These are phyloP conservation scores for Penicillium goetzii DNA, from an alignment of 495 filamentous ascomycete genomes.

Conservation along the genomic window DNA sequence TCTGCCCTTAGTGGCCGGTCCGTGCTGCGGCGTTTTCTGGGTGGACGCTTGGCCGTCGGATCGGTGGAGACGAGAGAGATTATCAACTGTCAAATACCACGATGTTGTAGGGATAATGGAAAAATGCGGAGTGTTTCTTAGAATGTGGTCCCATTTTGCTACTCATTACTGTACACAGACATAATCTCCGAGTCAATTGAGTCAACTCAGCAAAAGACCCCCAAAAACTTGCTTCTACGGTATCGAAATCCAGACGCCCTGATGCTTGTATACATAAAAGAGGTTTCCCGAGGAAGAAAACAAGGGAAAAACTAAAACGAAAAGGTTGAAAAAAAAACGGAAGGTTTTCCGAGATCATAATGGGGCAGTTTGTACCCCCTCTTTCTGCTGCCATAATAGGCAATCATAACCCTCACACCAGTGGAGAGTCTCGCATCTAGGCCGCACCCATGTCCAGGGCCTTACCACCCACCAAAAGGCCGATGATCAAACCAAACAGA, in stretches of 20 bases:
- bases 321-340: constrained; percentile 15
- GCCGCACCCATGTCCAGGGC: constrained; percentile 70
- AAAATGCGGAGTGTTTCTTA: not conserved
- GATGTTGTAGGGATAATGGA: not conserved
- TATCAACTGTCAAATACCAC: too few species aligned
- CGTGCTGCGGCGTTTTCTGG: constrained; percentile 16
- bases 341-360: constrained; percentile 21
- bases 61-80: not conserved
- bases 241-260: constrained; percentile 48
- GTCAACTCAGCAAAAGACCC: constrained; percentile 36
- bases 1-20: constrained; percentile 19
- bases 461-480: constrained; percentile 82
- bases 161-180: constrained; percentile 42
- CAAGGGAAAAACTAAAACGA: constrained; percentile 24
- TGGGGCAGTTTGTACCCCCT: constrained; percentile 10
- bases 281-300: constrained; percentile 8
- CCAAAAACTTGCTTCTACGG: constrained; percentile 31
- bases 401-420: constrained; percentile 20
- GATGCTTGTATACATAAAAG: constrained; percentile 46
- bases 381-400: constrained; percentile 4
- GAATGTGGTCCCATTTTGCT: constrained; percentile 18
- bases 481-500: constrained; percentile 96
- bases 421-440: constrained; percentile 23
- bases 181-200: constrained; percentile 36
- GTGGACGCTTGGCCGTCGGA: not conserved